These are phyloP conservation scores for Tolypocladium pustulatum DNA, from an alignment of 2,329 filamentous ascomycete species.

Conservation along the genomic window DNA sequence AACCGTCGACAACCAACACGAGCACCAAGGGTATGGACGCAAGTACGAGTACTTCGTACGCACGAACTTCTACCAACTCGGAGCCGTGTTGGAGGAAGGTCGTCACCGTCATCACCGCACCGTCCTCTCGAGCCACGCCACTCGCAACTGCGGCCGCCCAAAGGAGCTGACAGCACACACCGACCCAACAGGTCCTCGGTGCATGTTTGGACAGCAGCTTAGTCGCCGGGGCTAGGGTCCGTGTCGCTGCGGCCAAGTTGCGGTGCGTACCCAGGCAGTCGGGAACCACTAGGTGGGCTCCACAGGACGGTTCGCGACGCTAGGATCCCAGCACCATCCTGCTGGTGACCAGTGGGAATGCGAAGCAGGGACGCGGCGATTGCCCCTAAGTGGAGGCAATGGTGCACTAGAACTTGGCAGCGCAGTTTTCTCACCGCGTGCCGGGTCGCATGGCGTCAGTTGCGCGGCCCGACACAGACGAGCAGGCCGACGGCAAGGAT, in stretches of 20 bases:
- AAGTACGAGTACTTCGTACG: neutral
- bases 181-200: neutral
- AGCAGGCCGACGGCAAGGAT: neutral
- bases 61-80: neutral
- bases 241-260: slow-evolving; percentile 13
- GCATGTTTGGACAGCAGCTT: neutral
- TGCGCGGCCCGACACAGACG: neutral
- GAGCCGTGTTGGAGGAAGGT: neutral
- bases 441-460: neutral
- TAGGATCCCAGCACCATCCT: slow-evolving; percentile 9
- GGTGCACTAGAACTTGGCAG: slow-evolving; percentile 4
- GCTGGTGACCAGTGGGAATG: slow-evolving; percentile 6
- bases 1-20: neutral
- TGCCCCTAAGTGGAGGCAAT: neutral
- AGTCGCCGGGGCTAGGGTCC: slow-evolving; percentile 10
- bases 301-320: slow-evolving; percentile 17
- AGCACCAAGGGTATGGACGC: neutral
- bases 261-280: slow-evolving; percentile 21
- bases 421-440: neutral
- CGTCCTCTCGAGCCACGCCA: neutral
- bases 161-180: neutral
- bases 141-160: neutral
- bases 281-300: slow-evolving; percentile 17
- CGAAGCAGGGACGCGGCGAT: neutral
- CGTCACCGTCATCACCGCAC: neutral